phyloP scores from a whole-genome alignment of 495 filamentous ascomycete species.

The Zalerion maritima region DNA sequence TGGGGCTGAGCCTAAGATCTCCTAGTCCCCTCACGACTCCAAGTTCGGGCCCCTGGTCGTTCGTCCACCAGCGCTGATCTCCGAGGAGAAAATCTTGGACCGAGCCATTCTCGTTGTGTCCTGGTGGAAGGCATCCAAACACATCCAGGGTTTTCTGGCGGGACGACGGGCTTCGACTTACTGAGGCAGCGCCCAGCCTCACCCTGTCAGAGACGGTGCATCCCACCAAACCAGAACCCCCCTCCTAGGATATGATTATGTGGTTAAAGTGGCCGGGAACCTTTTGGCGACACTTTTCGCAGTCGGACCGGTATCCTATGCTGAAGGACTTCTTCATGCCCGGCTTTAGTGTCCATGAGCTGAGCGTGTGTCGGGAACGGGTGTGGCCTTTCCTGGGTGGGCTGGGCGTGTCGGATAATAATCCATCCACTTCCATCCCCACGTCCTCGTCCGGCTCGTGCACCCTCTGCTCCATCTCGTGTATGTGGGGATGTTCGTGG shows the following conservation, averaged over 20 bases:
- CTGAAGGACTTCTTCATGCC: constrained; percentile 54
- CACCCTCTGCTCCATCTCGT: not conserved
- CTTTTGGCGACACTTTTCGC: constrained; percentile 66
- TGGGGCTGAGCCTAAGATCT: too few species aligned
- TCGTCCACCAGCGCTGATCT: too few species aligned
- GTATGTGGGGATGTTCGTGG: constrained; percentile 5
- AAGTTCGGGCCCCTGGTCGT: too few species aligned
- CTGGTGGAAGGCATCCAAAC: too few species aligned
- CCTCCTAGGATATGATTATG: constrained; percentile 44
- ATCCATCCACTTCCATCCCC: constrained; percentile 17
- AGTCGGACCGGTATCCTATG: constrained; percentile 77
- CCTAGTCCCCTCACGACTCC: too few species aligned
- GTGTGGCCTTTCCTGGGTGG: constrained; percentile 21
- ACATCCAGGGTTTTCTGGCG: too few species aligned
- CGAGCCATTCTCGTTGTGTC: too few species aligned
- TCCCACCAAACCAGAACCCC: too few species aligned
- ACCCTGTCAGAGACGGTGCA: too few species aligned
- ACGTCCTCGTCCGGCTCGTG: constrained; percentile 6
- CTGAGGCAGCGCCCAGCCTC: too few species aligned
- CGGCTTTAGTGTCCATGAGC: constrained; percentile 28
- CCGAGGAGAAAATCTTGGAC: too few species aligned
- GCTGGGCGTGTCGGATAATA: constrained; percentile 21
- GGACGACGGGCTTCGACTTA: too few species aligned
- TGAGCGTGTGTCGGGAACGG: constrained; percentile 22
- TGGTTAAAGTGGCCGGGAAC: constrained; percentile 84